Conservation (phyloP, 768 basidiomycete genomes). For the Suillus occidentalis region DNA sequence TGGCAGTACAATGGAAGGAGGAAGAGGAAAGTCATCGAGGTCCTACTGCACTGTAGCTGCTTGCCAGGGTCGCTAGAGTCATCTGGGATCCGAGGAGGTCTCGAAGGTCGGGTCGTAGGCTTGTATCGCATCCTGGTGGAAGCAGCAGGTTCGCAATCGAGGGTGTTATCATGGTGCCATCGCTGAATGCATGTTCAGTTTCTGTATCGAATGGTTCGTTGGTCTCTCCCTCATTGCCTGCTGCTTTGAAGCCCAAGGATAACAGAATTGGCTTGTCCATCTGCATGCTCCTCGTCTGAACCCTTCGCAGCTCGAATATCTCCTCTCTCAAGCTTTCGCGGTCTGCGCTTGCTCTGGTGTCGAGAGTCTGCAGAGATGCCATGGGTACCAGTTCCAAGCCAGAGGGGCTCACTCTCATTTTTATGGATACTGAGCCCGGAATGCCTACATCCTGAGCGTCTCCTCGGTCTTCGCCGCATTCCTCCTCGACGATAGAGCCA, state of each 20-base stretch:
- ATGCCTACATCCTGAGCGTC: constrained; percentile 7
- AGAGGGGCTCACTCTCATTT: constrained; percentile 10
- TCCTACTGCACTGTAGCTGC: constrained; percentile 42
- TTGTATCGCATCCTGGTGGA: not conserved
- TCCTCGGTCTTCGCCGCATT: constrained; percentile 9
- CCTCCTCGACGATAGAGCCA: constrained; percentile 1
- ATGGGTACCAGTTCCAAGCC: constrained; percentile 23
- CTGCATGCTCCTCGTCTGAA: constrained; percentile 50
- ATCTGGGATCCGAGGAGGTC: constrained; percentile 13
- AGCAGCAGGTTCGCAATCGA: not conserved
- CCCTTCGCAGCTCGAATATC: constrained; percentile 46
- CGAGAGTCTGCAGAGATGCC: constrained; percentile 19
- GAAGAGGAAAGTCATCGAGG: constrained; percentile 48
- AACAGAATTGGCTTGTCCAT: constrained; percentile 48
- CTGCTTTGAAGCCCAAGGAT: constrained; percentile 24
- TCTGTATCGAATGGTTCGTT: constrained; percentile 12
- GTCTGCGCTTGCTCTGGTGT: constrained; percentile 15
- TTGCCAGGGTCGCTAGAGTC: constrained; percentile 30
- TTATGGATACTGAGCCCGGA: constrained; percentile 15
- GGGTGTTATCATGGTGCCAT: not conserved
- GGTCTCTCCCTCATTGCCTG: constrained; percentile 7
- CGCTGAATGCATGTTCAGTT: not conserved
- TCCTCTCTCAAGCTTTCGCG: constrained; percentile 26
- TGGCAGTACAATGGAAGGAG: constrained; percentile 30
- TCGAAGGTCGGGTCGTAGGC: not conserved